phyloP scores from a whole-genome alignment of 1,139 yeast species.

The Pichia sp. region DNA sequence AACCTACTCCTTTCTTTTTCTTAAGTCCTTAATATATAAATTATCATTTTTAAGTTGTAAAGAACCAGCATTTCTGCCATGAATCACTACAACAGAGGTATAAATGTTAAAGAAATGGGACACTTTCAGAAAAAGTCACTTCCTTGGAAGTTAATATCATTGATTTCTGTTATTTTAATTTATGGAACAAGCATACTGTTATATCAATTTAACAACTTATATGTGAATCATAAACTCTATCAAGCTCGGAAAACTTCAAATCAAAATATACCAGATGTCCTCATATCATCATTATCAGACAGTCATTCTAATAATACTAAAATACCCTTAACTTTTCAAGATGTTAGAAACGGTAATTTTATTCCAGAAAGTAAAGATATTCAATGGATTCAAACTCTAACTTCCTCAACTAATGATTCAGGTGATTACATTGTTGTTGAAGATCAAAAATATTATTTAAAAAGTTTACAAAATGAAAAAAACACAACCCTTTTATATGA shows the following conservation, averaged over 20 bases:
- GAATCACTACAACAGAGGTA: no score
- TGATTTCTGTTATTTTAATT: slow-evolving; percentile 8
- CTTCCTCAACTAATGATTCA: slow-evolving; percentile 36
- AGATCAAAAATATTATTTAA: slow-evolving; percentile 36
- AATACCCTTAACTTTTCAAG: slow-evolving; percentile 32
- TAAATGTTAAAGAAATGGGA: background rate
- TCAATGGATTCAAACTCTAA: slow-evolving; percentile 61
- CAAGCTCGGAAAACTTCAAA: background rate
- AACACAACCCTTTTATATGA: slow-evolving; percentile 44
- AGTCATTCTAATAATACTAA: slow-evolving; percentile 7
- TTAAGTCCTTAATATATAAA: no score
- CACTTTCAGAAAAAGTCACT: background rate
- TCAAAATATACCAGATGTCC: no score
- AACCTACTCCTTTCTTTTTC: no score
- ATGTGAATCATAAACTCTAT: slow-evolving; percentile 4
- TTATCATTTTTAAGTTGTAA: no score
- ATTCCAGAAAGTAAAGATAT: slow-evolving; percentile 43
- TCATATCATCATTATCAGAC: no score
- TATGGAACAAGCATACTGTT: slow-evolving; percentile 16
- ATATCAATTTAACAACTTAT: slow-evolving; percentile 13
- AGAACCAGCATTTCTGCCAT: no score
- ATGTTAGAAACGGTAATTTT: slow-evolving; percentile 46
- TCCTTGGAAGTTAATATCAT: slow-evolving; percentile 8
- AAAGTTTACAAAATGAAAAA: slow-evolving; percentile 43
- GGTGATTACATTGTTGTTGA: slow-evolving; percentile 49